Base-by-base conservation (phyloP, 2,329 filamentous ascomycete species). In the Sporothrix sp. region DNA sequence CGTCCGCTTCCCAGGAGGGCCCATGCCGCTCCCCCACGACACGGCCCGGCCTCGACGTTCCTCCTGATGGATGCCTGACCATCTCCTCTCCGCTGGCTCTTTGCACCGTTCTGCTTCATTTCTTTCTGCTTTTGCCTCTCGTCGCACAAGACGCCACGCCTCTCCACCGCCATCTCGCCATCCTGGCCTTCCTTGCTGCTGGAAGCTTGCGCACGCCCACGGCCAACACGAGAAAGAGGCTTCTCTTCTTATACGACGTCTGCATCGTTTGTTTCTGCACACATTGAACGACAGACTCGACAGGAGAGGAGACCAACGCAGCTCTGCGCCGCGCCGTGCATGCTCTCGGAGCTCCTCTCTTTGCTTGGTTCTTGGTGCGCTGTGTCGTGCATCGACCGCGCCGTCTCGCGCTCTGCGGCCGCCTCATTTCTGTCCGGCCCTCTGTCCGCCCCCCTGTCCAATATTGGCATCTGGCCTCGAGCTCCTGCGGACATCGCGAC, bases 171-270 rank as follows among this genome's bases (percentile, higher is more conserved):
- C 28, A 18, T 40, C 33, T 33, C 46, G 33, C 14, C 35, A 14
- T 28, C 10, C 25, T 9, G 18, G 2, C 25, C 14, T 28, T 32
- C 25, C 27, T 48, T 33, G 18, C 45, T 38, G 23, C 35, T 11
- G 27, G 21, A 16, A 28, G 44, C 44, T 39, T 39, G 33, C 36
- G 18, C 36, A 48, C 18, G 23, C 20, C 36, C 46, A 40, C 46
- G 23, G 11, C 30, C 27, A 35, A 27, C 46, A 21, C 7, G 16
- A 25, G 20, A 18, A 49, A 18, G 30, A 9, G 37, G 46, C 46
- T 20, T 49, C 36, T 49, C 21, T 11, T 43, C 27, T 10, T 38
- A 50, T 45, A 50, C 48, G 40, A 50, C 48, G 21, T 32, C 39
- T 14, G 32, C 42, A 32, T 33, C 38, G 18, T 33, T 45, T 45